Evolutionary conservation across 768 basidiomycete species (phyloP).

Genomic region (Boletus speciosus): DNA sequence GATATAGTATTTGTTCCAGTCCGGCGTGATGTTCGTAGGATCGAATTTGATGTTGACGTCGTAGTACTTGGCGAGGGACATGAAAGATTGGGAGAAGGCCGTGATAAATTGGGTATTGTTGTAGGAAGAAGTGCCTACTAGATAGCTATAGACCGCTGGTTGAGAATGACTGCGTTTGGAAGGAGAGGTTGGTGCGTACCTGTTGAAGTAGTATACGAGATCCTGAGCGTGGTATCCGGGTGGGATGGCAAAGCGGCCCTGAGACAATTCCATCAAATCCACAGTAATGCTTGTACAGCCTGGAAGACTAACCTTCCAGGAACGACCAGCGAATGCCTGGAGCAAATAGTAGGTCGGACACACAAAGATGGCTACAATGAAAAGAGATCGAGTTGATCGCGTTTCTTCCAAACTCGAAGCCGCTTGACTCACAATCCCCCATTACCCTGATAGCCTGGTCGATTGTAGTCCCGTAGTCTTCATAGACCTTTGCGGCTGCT

Average conservation of each 20-base stretch:
- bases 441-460: slow-evolving; percentile 35
- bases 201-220: slow-evolving; percentile 39
- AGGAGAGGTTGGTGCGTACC: not conserved
- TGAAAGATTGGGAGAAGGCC: slow-evolving; percentile 27
- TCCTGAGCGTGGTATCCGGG: slow-evolving; percentile 33
- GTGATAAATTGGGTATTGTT: slow-evolving; percentile 29
- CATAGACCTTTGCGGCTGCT: slow-evolving; percentile 29
- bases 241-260: slow-evolving; percentile 33
- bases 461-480: slow-evolving; percentile 27
- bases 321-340: slow-evolving; percentile 26
- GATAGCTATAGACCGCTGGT: not conserved
- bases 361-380: slow-evolving; percentile 30
- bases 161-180: not conserved
- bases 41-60: slow-evolving; percentile 25
- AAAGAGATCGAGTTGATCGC: too few species aligned
- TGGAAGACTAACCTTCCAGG: slow-evolving; percentile 32
- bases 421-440: slow-evolving; percentile 37
- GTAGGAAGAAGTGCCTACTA: slow-evolving; percentile 5
- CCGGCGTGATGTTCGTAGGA: slow-evolving; percentile 13
- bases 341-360: slow-evolving; percentile 36
- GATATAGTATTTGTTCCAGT: slow-evolving; percentile 6
- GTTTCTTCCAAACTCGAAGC: not conserved
- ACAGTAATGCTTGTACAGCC: slow-evolving; percentile 2
- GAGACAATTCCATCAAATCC: not conserved
- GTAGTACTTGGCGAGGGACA: slow-evolving; percentile 19